Evolutionary conservation across 2,329 filamentous ascomycete genomes (phyloP).

Genomic region (Aureobasidium musti): DNA sequence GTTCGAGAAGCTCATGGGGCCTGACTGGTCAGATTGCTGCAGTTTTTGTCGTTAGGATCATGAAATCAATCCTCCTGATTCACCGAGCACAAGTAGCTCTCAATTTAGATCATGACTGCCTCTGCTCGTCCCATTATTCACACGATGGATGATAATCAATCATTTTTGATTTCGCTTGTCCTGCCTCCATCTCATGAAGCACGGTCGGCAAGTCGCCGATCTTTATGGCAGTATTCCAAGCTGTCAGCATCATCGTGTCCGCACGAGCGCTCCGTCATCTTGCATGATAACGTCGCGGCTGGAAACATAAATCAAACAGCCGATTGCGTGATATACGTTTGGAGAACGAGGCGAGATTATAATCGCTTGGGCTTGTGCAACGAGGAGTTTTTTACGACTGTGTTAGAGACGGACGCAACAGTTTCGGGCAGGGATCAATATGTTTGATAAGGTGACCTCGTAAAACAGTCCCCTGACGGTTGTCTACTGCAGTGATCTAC

Average conservation of each 20-base stretch:
- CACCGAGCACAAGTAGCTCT: neutral
- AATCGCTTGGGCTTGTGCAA: neutral
- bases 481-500: conserved; percentile 10
- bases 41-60: neutral
- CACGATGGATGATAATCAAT: neutral
- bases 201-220: neutral
- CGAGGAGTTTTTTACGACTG: neutral
- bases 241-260: conserved; percentile 22
- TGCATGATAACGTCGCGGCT: conserved; percentile 12
- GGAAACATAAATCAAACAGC: neutral
- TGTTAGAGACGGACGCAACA: neutral
- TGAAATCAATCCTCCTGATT: neutral
- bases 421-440: neutral
- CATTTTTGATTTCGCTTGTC: neutral
- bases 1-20: too few relatives aligned
- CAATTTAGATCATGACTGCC: neutral
- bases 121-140: neutral
- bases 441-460: neutral
- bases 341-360: neutral
- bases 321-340: neutral
- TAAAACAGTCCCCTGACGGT: neutral
- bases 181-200: neutral
- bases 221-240: neutral
- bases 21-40: neutral
- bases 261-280: conserved; percentile 17